phyloP scores from a whole-genome alignment of 1,139 yeast genomes.

The Blastobotrys indianensis region DNA sequence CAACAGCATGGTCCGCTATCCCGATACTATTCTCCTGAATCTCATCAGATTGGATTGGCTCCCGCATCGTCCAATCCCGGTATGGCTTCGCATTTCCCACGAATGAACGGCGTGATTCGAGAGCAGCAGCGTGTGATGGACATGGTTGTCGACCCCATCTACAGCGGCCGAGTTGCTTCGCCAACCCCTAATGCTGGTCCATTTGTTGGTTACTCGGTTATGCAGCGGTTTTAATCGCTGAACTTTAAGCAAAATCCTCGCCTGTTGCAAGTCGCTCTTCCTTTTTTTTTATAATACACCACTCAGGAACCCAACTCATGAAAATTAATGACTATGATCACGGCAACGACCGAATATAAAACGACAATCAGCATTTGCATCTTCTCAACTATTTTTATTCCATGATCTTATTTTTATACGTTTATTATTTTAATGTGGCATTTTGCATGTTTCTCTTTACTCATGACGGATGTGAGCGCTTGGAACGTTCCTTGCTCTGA shows the following conservation, averaged over 20 bases:
- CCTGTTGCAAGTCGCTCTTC: not conserved
- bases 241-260: too few relatives aligned
- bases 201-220: not conserved
- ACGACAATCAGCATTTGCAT: not conserved
- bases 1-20: not conserved
- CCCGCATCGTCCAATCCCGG: not conserved
- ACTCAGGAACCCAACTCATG: slow-evolving; percentile 9
- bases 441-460: too few relatives aligned
- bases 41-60: not conserved
- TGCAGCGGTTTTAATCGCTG: too few relatives aligned
- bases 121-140: slow-evolving; percentile 53
- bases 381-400: too few relatives aligned
- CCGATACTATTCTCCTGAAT: not conserved
- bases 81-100: slow-evolving; percentile 1
- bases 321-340: slow-evolving; percentile 5
- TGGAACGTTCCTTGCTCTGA: too few relatives aligned
- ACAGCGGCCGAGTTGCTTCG: slow-evolving; percentile 61
- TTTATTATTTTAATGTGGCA: too few relatives aligned
- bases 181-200: slow-evolving; percentile 30
- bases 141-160: slow-evolving; percentile 58
- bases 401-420: too few relatives aligned
- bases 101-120: not conserved
- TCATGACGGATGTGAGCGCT: too few relatives aligned
- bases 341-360: not conserved
- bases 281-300: not conserved